Conservation (phyloP, 139 green algal species). For the Diplosphaera chodatii region DNA sequence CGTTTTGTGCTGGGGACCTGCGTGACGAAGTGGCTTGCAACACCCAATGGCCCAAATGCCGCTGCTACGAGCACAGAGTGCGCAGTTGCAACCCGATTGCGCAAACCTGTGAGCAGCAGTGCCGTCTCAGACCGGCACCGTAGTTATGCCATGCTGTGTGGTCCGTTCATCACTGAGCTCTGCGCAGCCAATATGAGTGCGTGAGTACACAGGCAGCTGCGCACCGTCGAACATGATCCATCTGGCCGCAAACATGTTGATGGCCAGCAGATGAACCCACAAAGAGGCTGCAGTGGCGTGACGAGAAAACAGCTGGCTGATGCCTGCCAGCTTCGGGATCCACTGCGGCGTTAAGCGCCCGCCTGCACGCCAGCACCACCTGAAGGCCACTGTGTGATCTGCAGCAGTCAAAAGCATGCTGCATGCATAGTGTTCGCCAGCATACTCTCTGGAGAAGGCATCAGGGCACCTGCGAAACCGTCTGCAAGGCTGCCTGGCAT, state of each 20-base stretch:
- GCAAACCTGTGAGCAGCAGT: slow-evolving; percentile 24
- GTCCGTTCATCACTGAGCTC: too few relatives aligned
- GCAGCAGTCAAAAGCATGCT: neutral
- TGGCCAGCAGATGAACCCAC: slow-evolving; percentile 55
- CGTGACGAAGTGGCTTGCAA: slow-evolving; percentile 32
- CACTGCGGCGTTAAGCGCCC: slow-evolving; percentile 63
- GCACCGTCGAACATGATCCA: slow-evolving; percentile 29
- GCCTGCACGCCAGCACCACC: slow-evolving; percentile 18
- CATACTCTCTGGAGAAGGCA: neutral
- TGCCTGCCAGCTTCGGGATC: slow-evolving; percentile 54
- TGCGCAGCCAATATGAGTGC: too few relatives aligned
- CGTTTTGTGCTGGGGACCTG: slow-evolving; percentile 5
- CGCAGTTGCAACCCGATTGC: slow-evolving; percentile 17
- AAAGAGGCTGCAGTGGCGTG: slow-evolving; percentile 48
- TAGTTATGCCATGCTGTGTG: too few relatives aligned
- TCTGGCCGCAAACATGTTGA: slow-evolving; percentile 61
- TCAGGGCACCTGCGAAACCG: slow-evolving; percentile 38
- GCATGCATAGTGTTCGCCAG: neutral
- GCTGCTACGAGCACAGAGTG: slow-evolving; percentile 42
- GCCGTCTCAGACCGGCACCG: neutral
- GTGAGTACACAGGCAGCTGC: too few relatives aligned
- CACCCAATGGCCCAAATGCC: slow-evolving; percentile 40
- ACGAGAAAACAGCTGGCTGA: slow-evolving; percentile 52
- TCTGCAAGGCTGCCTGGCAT: slow-evolving; percentile 55
- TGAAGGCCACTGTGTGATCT: too few relatives aligned